phyloP scores from a whole-genome alignment of 2,329 filamentous ascomycete genomes.

The Talaromyces sp. region DNA sequence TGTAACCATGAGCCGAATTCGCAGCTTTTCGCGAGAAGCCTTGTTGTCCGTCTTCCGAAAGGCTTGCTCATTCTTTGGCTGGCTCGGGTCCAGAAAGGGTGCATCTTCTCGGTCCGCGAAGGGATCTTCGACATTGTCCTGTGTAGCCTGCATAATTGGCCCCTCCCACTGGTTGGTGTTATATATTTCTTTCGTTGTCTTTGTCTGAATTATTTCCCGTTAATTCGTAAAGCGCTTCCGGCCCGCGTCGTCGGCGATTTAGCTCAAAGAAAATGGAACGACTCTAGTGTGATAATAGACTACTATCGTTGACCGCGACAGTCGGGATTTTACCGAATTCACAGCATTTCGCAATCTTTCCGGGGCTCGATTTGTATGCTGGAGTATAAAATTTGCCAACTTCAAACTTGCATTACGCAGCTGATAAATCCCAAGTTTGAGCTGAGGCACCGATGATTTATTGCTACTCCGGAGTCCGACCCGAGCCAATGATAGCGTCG shows the following conservation, averaged over 20 bases:
- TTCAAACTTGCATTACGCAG: neutral
- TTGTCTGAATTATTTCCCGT: too few species aligned
- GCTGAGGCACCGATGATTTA: neutral
- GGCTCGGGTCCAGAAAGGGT: slow-evolving; percentile 28
- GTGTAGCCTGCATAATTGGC: slow-evolving; percentile 3
- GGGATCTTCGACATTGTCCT: slow-evolving; percentile 18
- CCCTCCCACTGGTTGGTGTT: neutral
- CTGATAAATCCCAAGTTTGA: neutral
- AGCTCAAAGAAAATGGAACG: neutral
- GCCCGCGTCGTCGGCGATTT: neutral
- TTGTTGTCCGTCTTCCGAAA: neutral
- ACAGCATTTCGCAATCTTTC: neutral
- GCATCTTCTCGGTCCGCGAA: slow-evolving; percentile 30
- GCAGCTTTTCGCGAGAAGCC: slow-evolving; percentile 25
- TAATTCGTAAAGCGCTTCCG: neutral
- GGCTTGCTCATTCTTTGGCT: slow-evolving; percentile 15
- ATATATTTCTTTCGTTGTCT: neutral
- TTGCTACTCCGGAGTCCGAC: neutral
- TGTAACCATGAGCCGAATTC: slow-evolving; percentile 37
- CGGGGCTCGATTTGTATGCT: neutral
- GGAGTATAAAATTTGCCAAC: neutral
- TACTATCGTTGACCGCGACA: neutral
- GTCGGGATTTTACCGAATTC: neutral
- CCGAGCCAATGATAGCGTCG: slow-evolving; percentile 1
- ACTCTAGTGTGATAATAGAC: neutral